Conservation (phyloP, 2,329 filamentous ascomycete genomes). For the Nigrospora sphaerica region DNA sequence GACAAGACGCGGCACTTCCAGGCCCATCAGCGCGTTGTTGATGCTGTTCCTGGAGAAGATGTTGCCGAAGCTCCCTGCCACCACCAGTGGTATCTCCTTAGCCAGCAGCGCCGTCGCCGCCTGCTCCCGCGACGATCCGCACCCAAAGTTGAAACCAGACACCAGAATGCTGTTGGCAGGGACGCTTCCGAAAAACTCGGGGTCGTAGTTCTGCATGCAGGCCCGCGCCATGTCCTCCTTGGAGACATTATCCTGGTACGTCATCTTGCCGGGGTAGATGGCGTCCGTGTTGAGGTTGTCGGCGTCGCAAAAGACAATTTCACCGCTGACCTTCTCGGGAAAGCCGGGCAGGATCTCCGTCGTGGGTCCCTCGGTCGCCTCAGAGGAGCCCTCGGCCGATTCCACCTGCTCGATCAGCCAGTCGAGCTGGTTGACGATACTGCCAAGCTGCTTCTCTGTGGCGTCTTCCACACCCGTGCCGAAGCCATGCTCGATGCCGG, state of each 20-base stretch:
- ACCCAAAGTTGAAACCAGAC: constrained; percentile 83
- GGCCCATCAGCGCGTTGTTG: constrained; percentile 69
- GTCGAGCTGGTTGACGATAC: too few species aligned
- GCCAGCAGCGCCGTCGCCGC: constrained; percentile 83
- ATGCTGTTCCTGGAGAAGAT: constrained; percentile 76
- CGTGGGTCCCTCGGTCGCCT: constrained; percentile 25
- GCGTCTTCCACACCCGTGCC: constrained; percentile 18
- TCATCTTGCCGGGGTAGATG: constrained; percentile 89
- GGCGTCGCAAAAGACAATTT: constrained; percentile 81
- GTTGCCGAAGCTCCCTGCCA: constrained; percentile 75
- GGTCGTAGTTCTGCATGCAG: constrained; percentile 93
- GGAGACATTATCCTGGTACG: constrained; percentile 80
- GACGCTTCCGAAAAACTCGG: constrained; percentile 56
- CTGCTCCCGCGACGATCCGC: constrained; percentile 74
- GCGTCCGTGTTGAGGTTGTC: constrained; percentile 78
- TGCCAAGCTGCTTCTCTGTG: constrained; percentile 2
- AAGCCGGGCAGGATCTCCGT: constrained; percentile 81
- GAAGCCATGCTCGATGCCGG: constrained; percentile 37
- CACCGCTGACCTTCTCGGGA: constrained; percentile 72
- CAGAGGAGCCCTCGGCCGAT: not conserved
- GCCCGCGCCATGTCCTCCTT: constrained; percentile 77
- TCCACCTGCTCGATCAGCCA: too few species aligned
- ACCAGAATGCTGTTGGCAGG: constrained; percentile 74
- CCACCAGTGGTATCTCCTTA: constrained; percentile 71
- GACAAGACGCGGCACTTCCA: constrained; percentile 63